phyloP scores from a whole-genome alignment of 2,329 filamentous ascomycete genomes.

The Lojkania enalia region DNA sequence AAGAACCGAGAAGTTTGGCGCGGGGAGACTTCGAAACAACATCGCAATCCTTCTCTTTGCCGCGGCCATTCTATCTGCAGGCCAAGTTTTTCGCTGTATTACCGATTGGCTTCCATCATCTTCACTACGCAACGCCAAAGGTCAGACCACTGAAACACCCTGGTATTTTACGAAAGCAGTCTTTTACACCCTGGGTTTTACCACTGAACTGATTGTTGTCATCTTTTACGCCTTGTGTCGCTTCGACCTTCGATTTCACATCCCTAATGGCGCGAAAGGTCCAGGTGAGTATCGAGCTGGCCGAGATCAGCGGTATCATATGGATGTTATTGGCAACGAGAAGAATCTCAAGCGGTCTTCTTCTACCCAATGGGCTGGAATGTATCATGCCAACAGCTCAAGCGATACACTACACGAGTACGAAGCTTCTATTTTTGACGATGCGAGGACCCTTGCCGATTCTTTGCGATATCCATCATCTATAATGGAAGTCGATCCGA shows the following conservation, averaged over 20 bases:
- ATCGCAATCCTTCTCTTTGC: slow-evolving; percentile 64
- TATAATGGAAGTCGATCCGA: slow-evolving; percentile 36
- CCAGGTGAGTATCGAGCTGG: slow-evolving; percentile 32
- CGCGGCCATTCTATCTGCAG: slow-evolving; percentile 64
- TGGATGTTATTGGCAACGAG: slow-evolving; percentile 26
- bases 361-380: background rate
- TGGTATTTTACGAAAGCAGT: slow-evolving; percentile 73
- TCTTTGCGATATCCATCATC: slow-evolving; percentile 37
- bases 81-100: slow-evolving; percentile 70
- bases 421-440: slow-evolving; percentile 34
- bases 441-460: slow-evolving; percentile 37
- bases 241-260: slow-evolving; percentile 75
- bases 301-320: slow-evolving; percentile 18
- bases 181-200: slow-evolving; percentile 82
- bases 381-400: slow-evolving; percentile 20
- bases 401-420: slow-evolving; percentile 36
- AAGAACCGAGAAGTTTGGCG: slow-evolving; percentile 63
- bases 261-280: slow-evolving; percentile 69
- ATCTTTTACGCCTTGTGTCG: slow-evolving; percentile 67
- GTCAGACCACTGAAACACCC: slow-evolving; percentile 42
- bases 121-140: slow-evolving; percentile 54
- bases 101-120: slow-evolving; percentile 57
- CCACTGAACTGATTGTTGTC: slow-evolving; percentile 72
- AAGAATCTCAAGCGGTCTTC: slow-evolving; percentile 25
- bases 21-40: slow-evolving; percentile 69